Conservation (phyloP, 768 basidiomycete genomes). For the Daedaleopsis sinensis region DNA sequence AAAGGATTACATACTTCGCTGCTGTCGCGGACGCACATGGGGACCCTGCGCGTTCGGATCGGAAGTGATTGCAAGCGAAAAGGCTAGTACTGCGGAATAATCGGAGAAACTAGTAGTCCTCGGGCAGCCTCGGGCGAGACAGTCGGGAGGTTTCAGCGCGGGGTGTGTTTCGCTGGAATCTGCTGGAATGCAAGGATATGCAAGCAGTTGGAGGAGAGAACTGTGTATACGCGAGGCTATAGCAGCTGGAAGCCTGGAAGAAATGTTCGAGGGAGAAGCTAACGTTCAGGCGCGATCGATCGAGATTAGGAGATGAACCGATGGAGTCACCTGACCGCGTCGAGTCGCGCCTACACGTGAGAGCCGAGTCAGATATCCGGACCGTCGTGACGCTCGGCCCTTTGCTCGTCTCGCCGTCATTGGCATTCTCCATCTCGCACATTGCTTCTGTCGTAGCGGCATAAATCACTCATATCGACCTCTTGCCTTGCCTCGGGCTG, state of each 20-base stretch:
- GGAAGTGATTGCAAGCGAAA: too few species aligned
- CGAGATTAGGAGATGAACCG: constrained; percentile 6
- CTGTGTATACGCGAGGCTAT: not conserved
- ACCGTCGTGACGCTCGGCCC: not conserved
- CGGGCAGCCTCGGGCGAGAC: too few species aligned
- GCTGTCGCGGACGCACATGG: not conserved
- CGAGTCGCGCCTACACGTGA: constrained; percentile 11
- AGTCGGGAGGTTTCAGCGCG: too few species aligned
- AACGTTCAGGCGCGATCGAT: constrained; percentile 16
- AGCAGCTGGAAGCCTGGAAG: not conserved
- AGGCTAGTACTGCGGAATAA: too few species aligned
- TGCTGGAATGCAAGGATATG: too few species aligned
- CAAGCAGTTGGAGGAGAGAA: not conserved
- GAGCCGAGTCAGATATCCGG: constrained; percentile 17
- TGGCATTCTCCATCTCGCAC: not conserved
- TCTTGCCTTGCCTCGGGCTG: too few species aligned
- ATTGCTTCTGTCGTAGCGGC: not conserved
- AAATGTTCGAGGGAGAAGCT: not conserved
- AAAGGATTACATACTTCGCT: not conserved
- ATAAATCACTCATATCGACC: not conserved
- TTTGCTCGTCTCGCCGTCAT: constrained; percentile 5
- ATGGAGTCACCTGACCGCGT: constrained; percentile 17
- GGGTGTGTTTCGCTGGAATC: too few species aligned
- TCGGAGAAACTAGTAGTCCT: too few species aligned
- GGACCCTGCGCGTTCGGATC: too few species aligned